Base-by-base conservation (phyloP, 2,329 filamentous ascomycete genomes). In the Cladophialophora yegresii region DNA sequence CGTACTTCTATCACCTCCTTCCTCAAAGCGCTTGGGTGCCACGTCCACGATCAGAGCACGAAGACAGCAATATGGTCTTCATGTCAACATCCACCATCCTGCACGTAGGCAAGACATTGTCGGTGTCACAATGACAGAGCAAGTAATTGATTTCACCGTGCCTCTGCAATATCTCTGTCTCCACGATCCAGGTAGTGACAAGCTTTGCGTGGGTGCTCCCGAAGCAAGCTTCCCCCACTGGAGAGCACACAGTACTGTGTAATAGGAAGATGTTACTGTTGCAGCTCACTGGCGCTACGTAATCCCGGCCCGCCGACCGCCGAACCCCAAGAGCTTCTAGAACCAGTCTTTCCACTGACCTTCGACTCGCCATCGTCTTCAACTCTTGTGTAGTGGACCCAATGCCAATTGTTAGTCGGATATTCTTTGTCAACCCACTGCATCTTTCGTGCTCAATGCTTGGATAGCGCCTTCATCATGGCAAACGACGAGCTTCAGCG, bases 401-500 rank as follows among this genome's bases (percentile, higher is more conserved):
- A 33, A 64, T 51, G 58, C 45, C 32, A 53, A 36, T 54, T 36
- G 50, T 49, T 59, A 36, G 30, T 56, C 50, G 53, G 20, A 30
- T 43, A 33, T 12, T 47, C 47, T 23, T 30, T 55, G 50, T 47
- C 28, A 40, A 36, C 47, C 32, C 56, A 7, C 49, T 43, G 55
- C 23, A 51, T 54, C 30, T 4, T 26, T 45, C 8, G 45, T 58
- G 32, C 58, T 53, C 43, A 54, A 61, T 64, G 61, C 50, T 62
- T 62, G 58, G 43, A 62, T 59, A 58, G 64, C 54, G 20, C 12
- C 55, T 40, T 40, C 49, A 40, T 54, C 20, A 59, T 56, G 26
- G 40, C 40, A 55, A 63, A 45, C 58, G 65, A 64, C 61, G 64
- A 68, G 26, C 51, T 60, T 36, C 61, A 51, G 40, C 61, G 92